phyloP scores from a whole-genome alignment of 257 asterid genomes.

The Jaltomata sinuosa region DNA sequence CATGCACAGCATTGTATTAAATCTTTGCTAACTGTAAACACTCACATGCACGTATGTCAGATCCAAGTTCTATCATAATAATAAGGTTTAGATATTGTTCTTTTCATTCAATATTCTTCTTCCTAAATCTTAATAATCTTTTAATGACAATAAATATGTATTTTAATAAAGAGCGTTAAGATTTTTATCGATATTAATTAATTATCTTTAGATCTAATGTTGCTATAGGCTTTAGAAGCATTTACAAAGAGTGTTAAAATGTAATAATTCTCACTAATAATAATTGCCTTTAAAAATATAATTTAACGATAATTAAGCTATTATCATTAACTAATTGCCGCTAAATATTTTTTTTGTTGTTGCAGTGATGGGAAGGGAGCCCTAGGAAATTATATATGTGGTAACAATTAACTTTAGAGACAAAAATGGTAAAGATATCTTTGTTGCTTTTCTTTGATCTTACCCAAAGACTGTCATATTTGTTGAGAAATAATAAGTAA shows the following conservation, averaged over 20 bases:
- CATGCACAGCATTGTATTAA: slow-evolving; percentile 65
- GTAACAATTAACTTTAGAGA: not conserved
- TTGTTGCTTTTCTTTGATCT: not conserved
- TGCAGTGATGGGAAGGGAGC: not conserved
- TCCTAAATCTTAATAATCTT: not conserved
- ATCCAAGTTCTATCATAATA: slow-evolving; percentile 1
- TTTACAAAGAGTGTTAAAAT: too few species aligned
- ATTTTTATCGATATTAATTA: too few species aligned
- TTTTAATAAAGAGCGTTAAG: too few species aligned
- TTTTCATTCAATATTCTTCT: not conserved
- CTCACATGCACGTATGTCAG: slow-evolving; percentile 35
- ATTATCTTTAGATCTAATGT: too few species aligned
- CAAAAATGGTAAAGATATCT: slow-evolving; percentile 18
- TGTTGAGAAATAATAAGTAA: not conserved
- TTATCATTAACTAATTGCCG: too few species aligned
- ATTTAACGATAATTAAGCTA: too few species aligned
- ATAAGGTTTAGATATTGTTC: not conserved
- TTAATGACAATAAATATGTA: too few species aligned
- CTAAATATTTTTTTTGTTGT: too few species aligned
- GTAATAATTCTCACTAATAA: too few species aligned
- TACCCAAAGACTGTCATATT: not conserved
- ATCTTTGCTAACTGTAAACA: slow-evolving; percentile 59
- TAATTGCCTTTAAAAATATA: too few species aligned
- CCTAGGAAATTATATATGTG: not conserved
- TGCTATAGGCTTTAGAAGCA: too few species aligned